Base-by-base conservation (phyloP, 106 monocot species). In the Xerophyta viscosa region DNA sequence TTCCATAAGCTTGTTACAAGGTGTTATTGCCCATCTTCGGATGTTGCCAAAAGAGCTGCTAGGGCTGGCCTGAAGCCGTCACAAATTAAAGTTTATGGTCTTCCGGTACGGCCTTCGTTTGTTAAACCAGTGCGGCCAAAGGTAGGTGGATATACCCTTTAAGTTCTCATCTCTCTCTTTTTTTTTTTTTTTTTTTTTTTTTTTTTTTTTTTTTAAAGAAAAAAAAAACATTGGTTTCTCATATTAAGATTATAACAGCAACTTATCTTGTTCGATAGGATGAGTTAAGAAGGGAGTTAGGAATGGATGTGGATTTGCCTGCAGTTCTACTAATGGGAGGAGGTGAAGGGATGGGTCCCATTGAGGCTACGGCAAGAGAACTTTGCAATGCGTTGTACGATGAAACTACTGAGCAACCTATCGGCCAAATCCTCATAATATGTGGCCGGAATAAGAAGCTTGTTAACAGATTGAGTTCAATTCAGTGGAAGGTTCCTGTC, bases 341-440 rank as follows among this genome's bases (percentile, higher is more conserved):
- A 55, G 96, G 96, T 26, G 96, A 96, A 63, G 96, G 96, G 41
- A 96, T 96, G 96, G 96, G 96, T 22, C 96, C 96, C 44, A 89
- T 96, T 58, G 96, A 96, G 50, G 85, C 96, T 27, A 96, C 88
- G 45, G 96, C 96, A 59, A 68, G 74, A 24, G 81, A 81, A 31
- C 85, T 96, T 62, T 85, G 71, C 8, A 66, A 85, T 60, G 33
- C 64, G 53, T 66, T 96, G 46, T 82, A 76, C 60, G 73, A 79
- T 71, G 84, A 84, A 48, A 53, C 33, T 57, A 60, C 65, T 44
- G 82, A 74, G 37, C 75, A 66, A 66, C 79, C 96, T 18, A 63
- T 70, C 13, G 96, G 96, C 50, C 96, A 96, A 66, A 63, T 96
- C 3, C 89, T 96, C 62, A 43, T 89, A 2, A 77, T 96, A 22